A percentile compares a stretch with the other conserved stretches of the same genome.
Evolutionary conservation across 164 flowering plant species (phyloP).

Genomic region (Euptelea pleiosperma): DNA sequence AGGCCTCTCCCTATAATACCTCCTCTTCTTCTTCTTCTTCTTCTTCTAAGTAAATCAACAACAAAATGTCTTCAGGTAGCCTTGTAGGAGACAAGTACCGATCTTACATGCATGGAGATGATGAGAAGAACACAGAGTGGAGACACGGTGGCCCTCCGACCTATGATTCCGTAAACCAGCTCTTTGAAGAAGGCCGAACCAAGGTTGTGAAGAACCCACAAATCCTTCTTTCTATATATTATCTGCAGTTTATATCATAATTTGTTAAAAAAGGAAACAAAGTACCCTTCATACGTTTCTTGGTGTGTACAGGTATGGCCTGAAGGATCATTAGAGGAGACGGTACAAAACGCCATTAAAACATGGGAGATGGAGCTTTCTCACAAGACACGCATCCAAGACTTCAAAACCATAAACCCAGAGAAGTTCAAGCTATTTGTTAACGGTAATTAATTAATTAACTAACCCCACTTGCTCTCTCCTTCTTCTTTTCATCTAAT

Average conservation of each 20-base stretch:
- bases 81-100: conserved; percentile 45
- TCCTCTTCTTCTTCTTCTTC: too few species aligned
- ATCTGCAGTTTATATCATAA: background rate
- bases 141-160: conserved; percentile 42
- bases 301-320: conserved; percentile 26
- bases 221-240: background rate
- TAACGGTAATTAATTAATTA: conserved; percentile 82
- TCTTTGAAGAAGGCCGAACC: conserved; percentile 53
- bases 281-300: background rate
- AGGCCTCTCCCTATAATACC: too few species aligned
- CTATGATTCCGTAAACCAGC: conserved; percentile 39
- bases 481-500: background rate
- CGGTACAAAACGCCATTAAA: conserved; percentile 78
- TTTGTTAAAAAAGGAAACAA: too few species aligned
- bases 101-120: conserved; percentile 29
- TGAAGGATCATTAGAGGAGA: conserved; percentile 70
- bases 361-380: conserved; percentile 96
- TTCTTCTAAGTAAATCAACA: too few species aligned
- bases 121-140: conserved; percentile 40
- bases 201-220: conserved; percentile 18
- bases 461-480: background rate
- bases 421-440: conserved; percentile 77
- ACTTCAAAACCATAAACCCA: conserved; percentile 70
- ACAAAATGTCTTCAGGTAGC: too few species aligned
- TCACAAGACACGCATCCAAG: conserved; percentile 68